phyloP scores from a whole-genome alignment of 2,329 filamentous ascomycete genomes.

The Aspergillus piperis region DNA sequence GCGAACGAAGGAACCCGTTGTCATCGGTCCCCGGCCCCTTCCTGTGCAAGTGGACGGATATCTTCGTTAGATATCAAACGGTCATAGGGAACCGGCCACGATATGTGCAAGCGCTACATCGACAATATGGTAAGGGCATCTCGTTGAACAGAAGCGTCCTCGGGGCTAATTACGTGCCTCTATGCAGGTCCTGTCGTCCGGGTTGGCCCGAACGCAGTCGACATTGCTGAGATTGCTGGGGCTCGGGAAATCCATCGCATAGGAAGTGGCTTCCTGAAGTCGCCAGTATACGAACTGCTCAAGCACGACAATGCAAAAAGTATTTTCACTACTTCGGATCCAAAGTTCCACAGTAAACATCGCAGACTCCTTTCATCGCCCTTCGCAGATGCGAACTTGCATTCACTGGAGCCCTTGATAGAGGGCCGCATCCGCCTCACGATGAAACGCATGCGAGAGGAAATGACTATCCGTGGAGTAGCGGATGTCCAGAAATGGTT shows the following conservation, averaged over 20 bases:
- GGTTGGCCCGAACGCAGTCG: slow-evolving; percentile 26
- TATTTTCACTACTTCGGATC: slow-evolving; percentile 47
- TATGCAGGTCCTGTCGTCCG: slow-evolving; percentile 36
- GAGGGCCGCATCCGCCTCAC: slow-evolving; percentile 43
- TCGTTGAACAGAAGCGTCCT: not conserved
- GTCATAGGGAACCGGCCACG: slow-evolving; percentile 11
- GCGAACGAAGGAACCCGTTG: not conserved
- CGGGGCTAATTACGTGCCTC: not conserved
- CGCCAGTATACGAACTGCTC: slow-evolving; percentile 33
- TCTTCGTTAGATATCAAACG: slow-evolving; percentile 11
- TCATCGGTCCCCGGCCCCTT: slow-evolving; percentile 13
- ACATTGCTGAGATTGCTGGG: slow-evolving; percentile 43
- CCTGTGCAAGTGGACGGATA: slow-evolving; percentile 14
- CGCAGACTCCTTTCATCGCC: slow-evolving; percentile 40
- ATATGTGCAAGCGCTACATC: slow-evolving; percentile 20
- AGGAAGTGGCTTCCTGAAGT: slow-evolving; percentile 37
- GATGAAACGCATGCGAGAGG: slow-evolving; percentile 49
- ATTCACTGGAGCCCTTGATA: slow-evolving; percentile 35
- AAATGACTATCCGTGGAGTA: slow-evolving; percentile 41
- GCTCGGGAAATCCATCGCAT: slow-evolving; percentile 39
- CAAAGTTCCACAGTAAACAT: slow-evolving; percentile 33
- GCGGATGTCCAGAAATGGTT: slow-evolving; percentile 58
- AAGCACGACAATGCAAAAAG: slow-evolving; percentile 23
- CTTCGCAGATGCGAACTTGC: slow-evolving; percentile 47
- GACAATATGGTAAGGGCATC: slow-evolving; percentile 15